Conservation (phyloP, 352 stramenopile genomes). For the Halophytophthora polymorphica region DNA sequence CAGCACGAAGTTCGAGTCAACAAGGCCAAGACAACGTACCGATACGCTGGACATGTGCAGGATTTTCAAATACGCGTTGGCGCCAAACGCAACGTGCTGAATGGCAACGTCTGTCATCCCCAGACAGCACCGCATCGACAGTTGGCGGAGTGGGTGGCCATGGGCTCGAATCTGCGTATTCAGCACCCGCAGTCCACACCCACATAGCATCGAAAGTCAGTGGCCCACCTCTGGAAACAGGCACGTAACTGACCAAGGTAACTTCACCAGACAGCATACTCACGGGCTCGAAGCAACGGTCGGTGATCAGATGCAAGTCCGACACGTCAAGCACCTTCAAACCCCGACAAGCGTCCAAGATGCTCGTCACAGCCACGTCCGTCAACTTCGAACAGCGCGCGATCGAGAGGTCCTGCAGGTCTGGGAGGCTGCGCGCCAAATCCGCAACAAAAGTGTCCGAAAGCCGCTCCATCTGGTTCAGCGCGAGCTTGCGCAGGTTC, state of each 20-base stretch:
- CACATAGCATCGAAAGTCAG: conserved; percentile 2
- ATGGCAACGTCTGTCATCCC: conserved; percentile 55
- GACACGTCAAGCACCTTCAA: conserved; percentile 65
- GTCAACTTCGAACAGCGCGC: conserved; percentile 70
- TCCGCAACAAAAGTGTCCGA: conserved; percentile 54
- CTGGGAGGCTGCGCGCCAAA: conserved; percentile 41
- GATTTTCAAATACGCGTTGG: conserved; percentile 50
- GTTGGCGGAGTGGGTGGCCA: conserved; percentile 44
- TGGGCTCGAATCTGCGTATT: conserved; percentile 40
- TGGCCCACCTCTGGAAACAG: too few species aligned
- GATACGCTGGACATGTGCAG: conserved; percentile 77
- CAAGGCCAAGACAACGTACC: conserved; percentile 28
- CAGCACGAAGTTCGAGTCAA: background rate
- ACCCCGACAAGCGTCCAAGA: conserved; percentile 56
- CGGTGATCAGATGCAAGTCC: conserved; percentile 66
- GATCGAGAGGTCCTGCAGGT: conserved; percentile 66
- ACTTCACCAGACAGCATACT: background rate
- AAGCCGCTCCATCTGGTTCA: conserved; percentile 79
- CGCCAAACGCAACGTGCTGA: conserved; percentile 53
- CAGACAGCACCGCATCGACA: conserved; percentile 65
- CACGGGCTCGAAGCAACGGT: conserved; percentile 63
- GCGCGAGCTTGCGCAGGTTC: conserved; percentile 52
- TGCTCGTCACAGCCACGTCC: conserved; percentile 35
- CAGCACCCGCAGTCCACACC: too few species aligned
- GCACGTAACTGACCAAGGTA: too few species aligned